phyloP scores from a whole-genome alignment of 495 filamentous ascomycete species.

The Lophium mytilinum region DNA sequence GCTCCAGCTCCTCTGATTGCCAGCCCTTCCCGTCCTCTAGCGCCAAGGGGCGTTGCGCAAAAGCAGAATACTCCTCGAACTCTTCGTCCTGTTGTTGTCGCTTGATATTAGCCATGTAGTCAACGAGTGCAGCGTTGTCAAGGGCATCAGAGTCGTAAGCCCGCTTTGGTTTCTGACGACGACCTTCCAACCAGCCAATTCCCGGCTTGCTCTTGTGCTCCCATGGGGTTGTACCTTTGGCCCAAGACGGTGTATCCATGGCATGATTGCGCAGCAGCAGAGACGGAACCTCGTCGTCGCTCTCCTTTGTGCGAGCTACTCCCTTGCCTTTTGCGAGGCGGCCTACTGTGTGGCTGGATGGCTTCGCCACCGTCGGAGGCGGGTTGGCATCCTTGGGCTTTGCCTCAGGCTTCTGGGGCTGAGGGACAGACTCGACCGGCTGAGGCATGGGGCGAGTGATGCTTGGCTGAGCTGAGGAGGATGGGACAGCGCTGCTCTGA shows the following conservation, averaged over 20 bases:
- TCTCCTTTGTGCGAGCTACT: too few species aligned
- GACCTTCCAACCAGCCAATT: conserved; percentile 17
- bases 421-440: too few species aligned
- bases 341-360: neutral
- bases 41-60: conserved; percentile 11
- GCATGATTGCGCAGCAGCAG: neutral
- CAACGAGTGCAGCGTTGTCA: conserved; percentile 49
- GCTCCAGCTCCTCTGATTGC: neutral
- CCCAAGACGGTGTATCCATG: conserved; percentile 8
- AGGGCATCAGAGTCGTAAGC: conserved; percentile 31
- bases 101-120: conserved; percentile 69
- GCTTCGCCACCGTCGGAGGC: too few species aligned
- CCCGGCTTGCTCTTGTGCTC: conserved; percentile 21
- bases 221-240: conserved; percentile 10
- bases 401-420: too few species aligned
- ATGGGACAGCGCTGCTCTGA: neutral
- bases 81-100: neutral
- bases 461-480: neutral
- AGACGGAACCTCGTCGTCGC: neutral
- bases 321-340: neutral
- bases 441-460: neutral
- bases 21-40: conserved; percentile 24
- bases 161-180: neutral
- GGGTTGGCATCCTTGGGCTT: too few species aligned
- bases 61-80: neutral